Percentiles rank a stretch among this genome's conserved stretches.
These are phyloP conservation scores for Xylaria sp. DNA, from an alignment of 2,329 filamentous ascomycete species.

Conservation along the genomic window DNA sequence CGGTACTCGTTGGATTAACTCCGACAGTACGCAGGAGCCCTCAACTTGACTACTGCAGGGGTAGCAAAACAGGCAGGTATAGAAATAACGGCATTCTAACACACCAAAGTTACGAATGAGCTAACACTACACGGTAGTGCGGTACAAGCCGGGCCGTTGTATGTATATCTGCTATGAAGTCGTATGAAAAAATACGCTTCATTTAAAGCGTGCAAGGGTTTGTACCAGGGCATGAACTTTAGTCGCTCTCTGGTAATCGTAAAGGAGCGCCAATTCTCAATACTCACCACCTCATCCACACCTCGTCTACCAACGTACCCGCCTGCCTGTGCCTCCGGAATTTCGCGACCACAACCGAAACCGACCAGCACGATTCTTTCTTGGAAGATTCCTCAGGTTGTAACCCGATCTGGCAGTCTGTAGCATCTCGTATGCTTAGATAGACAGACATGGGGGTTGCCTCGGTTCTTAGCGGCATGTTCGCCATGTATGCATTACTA, in stretches of 20 bases:
- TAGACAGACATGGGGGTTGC: conserved; percentile 14
- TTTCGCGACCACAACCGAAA: conserved; percentile 19
- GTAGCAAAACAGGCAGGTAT: conserved; percentile 20
- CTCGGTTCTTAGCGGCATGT: conserved; percentile 20
- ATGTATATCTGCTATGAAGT: no score
- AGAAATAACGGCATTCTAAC: no score
- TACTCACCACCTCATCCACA: no score
- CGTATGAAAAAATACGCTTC: no score
- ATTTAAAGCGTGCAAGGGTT: no score
- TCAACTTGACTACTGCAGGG: conserved; percentile 13
- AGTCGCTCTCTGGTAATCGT: conserved; percentile 19
- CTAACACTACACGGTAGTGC: no score
- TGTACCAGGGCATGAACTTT: no score
- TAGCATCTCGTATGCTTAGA: conserved; percentile 17
- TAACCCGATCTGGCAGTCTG: conserved; percentile 10
- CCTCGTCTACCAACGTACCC: conserved; percentile 17
- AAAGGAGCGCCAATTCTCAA: conserved; percentile 13
- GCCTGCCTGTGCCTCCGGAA: conserved; percentile 19
- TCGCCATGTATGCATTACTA: conserved; percentile 14
- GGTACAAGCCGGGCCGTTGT: no score
- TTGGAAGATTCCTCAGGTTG: conserved; percentile 13
- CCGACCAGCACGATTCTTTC: conserved; percentile 9
- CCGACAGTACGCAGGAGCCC: background rate
- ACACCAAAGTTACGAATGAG: no score
- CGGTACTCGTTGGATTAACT: background rate